Base-by-base conservation (phyloP, 2,329 filamentous ascomycete genomes). In the Lasiodiplodia gonubiensis region DNA sequence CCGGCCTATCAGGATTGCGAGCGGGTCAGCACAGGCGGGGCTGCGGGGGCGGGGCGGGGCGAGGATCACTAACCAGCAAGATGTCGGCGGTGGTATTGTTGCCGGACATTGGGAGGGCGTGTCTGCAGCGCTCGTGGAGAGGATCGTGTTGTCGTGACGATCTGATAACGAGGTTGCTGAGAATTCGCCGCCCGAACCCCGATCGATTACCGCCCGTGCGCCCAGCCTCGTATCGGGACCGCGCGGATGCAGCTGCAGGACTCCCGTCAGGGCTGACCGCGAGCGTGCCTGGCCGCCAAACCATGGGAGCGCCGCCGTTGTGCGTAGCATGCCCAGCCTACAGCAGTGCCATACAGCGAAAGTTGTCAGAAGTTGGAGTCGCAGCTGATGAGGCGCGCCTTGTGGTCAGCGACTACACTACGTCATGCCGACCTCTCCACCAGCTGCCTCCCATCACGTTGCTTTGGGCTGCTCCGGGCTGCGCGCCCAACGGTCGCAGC, bases 1-100 rank as follows among this genome's bases (percentile, higher is more conserved):
- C 93, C 93, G 55, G 93, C 92, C 92, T 95, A 64, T n/a, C 57
- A 18, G 49, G 37, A 30, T 30, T 37, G 65, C 14, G 65, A 7
- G 21, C 11, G 46, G 25, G 46, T 60, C 42, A 52, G 55, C 35
- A 30, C 46, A 66, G 66, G 48, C 37, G 33, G 49, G 66, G 52
- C 53, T 21, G 16, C 18, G 12, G 52, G 21, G 51, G 42, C 60
- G 51, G 33, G 37, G 35, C 16, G 57, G n/a, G 64, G 51, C 18
- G 37, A 2, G 39, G 81, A 84, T 77, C 77, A 88, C 42, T n/a
- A n/a, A 46, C 86, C 68, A 88, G 75, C 76, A 86, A 83, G 66
- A 88, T 86, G 71, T 89, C 86, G 7, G 81, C 81, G 72, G 84
- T 85, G 25, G 82, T 85, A 71, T 83, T 83, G 51, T 77, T 78